phyloP scores from a whole-genome alignment of 371 early-diverging fungal species.

The Lichtheimia ornata region DNA sequence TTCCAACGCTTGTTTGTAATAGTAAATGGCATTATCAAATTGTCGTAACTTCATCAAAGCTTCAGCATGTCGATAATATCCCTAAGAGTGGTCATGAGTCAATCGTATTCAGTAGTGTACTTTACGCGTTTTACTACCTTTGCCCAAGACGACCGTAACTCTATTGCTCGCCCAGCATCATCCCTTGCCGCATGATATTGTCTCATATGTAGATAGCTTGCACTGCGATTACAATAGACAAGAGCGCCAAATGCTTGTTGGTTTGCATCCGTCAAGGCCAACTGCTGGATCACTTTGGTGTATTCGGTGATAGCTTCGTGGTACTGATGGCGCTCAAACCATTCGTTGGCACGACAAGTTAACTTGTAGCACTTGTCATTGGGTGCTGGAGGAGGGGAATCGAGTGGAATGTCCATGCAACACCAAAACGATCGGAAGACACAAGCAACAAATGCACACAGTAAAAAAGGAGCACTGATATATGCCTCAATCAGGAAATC shows the following conservation, averaged over 20 bases:
- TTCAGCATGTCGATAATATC: slow-evolving; percentile 75
- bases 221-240: slow-evolving; percentile 73
- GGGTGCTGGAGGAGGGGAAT: slow-evolving; percentile 33
- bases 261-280: slow-evolving; percentile 25
- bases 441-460: too few species aligned
- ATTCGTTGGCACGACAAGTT: slow-evolving; percentile 56
- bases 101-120: background rate
- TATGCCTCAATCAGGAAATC: too few species aligned
- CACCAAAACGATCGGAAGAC: too few species aligned
- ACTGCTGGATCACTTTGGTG: slow-evolving; percentile 54
- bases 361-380: slow-evolving; percentile 43
- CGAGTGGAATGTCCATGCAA: background rate
- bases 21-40: slow-evolving; percentile 62
- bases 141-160: slow-evolving; percentile 69
- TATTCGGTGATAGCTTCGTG: slow-evolving; percentile 63
- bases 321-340: slow-evolving; percentile 57
- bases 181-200: slow-evolving; percentile 56
- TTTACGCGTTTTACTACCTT: slow-evolving; percentile 50
- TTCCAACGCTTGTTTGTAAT: slow-evolving; percentile 55
- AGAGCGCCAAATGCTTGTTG: slow-evolving; percentile 47
- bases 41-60: slow-evolving; percentile 56
- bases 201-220: slow-evolving; percentile 50
- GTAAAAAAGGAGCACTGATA: too few species aligned
- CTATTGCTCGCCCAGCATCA: slow-evolving; percentile 66
- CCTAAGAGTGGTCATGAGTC: slow-evolving; percentile 30